phyloP scores from a whole-genome alignment of 768 basidiomycete genomes.

The Calocybe cyanea region DNA sequence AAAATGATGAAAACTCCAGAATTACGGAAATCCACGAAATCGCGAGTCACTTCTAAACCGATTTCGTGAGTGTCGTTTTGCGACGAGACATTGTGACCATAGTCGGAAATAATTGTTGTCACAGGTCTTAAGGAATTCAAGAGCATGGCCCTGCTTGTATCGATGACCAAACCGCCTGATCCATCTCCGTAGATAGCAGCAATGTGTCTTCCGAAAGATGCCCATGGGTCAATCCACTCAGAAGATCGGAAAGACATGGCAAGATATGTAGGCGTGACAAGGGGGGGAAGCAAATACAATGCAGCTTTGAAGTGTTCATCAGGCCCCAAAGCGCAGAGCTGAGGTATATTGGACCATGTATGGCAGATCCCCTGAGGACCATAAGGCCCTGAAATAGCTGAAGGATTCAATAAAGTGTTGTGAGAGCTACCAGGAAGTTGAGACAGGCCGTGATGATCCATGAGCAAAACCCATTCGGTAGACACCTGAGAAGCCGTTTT shows the following conservation, averaged over 20 bases:
- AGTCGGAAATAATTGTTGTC: too few relatives aligned
- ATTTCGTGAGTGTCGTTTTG: too few relatives aligned
- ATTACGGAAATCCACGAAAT: not conserved
- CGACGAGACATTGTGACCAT: too few relatives aligned
- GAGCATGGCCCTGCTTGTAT: not conserved
- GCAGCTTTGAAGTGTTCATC: constrained; percentile 31
- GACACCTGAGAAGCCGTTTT: constrained; percentile 32
- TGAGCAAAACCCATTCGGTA: constrained; percentile 49
- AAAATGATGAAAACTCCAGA: constrained; percentile 29
- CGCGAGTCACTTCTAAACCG: too few relatives aligned
- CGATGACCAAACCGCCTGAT: constrained; percentile 37
- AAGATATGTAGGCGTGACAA: constrained; percentile 40
- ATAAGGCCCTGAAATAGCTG: constrained; percentile 29
- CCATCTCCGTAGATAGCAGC: constrained; percentile 22
- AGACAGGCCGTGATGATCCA: constrained; percentile 43
- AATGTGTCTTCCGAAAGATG: constrained; percentile 22
- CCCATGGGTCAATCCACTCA: constrained; percentile 25
- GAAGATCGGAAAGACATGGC: constrained; percentile 12
- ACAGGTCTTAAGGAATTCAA: too few relatives aligned
- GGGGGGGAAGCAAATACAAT: constrained; percentile 57
- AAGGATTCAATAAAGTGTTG: constrained; percentile 39
- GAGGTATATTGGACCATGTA: constrained; percentile 20
- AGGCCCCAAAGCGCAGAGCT: constrained; percentile 26
- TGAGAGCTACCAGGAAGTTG: constrained; percentile 28
- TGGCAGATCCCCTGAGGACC: constrained; percentile 37